Evolutionary conservation across 495 filamentous ascomycete species (phyloP).

Genomic region (Corynascus novoguineensis): DNA sequence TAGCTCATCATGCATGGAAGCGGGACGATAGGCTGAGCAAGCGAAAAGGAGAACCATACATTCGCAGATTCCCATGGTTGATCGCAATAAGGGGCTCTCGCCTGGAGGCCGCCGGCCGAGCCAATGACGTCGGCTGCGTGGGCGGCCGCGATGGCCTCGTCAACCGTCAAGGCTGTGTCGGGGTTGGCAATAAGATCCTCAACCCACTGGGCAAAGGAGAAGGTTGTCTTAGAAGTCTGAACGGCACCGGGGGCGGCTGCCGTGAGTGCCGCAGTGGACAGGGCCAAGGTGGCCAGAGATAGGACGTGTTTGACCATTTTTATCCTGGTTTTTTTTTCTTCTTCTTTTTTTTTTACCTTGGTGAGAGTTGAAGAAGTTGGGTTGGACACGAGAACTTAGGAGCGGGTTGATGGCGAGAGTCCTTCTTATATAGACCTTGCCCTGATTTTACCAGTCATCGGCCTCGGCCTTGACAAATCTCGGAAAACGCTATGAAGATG

Average conservation of each 20-base stretch:
- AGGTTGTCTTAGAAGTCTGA: background rate
- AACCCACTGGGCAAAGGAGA: conserved; percentile 1
- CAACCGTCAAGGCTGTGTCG: background rate
- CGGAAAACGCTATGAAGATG: no score
- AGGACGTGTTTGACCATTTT: background rate
- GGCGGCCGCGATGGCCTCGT: background rate
- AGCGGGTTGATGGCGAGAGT: no score
- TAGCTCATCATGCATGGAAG: background rate
- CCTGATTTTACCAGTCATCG: no score
- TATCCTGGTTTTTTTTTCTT: no score
- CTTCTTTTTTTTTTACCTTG: no score
- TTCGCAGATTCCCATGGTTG: background rate
- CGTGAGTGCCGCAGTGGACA: background rate
- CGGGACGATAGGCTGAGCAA: background rate
- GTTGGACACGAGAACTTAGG: no score
- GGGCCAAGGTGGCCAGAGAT: background rate
- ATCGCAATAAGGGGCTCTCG: background rate
- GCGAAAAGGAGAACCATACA: background rate
- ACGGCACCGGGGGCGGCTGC: background rate
- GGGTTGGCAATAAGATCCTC: background rate
- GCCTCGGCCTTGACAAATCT: no score
- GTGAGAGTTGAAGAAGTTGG: no score
- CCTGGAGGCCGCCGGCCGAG: background rate
- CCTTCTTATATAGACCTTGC: no score
- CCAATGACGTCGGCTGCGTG: background rate